Base-by-base conservation (phyloP, 805 yeast species). In the Scheffersomyces coipomensis region DNA sequence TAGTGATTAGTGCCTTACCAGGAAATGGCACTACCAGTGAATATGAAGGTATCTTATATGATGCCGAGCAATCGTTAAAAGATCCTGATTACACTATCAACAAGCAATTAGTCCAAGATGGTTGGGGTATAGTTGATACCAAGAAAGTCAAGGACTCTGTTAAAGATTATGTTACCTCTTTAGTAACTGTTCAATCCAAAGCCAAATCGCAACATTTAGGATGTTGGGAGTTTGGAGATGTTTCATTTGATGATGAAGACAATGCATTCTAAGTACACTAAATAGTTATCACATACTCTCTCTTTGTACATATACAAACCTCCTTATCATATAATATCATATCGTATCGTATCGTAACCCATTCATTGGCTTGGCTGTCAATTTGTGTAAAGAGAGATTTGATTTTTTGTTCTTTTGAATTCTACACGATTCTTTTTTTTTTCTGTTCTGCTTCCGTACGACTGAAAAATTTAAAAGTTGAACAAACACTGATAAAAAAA, bases 221-320 rank as follows among this genome's bases (percentile, higher is more conserved):
- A 4, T 81, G 86, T 55, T 84, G 90, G 90, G 79, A 81, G 60
- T 80, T 76, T 49, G 90, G 90, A 36, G 88, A 84, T 54, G 75
- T 85, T 26, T 75, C 82, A 27, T 79, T 70, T 39, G 83, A 78
- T 40, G 84, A 79, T 4, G 70, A 62, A 24, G 51, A 44, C n/a
- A 29, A 22, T 19, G 16, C 33, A n/a, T 36, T 33, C 13, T 29
- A 30, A 29, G 7, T 33, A 40, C 5, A 12, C 19, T 29, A 9
- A 12, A 13, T 16, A 12, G 17, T 10, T 25, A 13, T 17, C 25
- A 27, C n/a, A 15, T 17, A 32, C 35, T 32, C 29, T 23, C 23
- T 32, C 9, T 23, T n/a, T 32, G 23, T n/a, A n/a, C n/a, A n/a
- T n/a, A n/a, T n/a, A n/a, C n/a, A n/a, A n/a, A n/a, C n/a, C n/a